These are phyloP conservation scores for Zygosaccharomyces sapae DNA, from an alignment of 1,139 yeast genomes.

Conservation along the genomic window DNA sequence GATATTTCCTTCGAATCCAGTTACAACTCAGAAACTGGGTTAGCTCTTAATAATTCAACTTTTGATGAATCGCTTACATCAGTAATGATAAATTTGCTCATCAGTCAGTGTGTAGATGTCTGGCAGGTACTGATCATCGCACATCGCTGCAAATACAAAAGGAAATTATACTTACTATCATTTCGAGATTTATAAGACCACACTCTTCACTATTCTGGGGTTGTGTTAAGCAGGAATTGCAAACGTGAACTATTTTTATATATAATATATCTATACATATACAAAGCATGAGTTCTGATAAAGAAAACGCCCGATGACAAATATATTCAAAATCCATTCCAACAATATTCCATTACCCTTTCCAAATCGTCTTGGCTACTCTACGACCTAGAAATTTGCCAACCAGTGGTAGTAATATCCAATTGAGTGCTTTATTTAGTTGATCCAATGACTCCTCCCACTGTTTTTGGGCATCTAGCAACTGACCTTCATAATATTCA, in stretches of 20 bases:
- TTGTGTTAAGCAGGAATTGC: conserved; percentile 9
- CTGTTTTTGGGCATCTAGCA: conserved; percentile 49
- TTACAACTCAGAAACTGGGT: not conserved
- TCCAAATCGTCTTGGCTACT: conserved; percentile 42
- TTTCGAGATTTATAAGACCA: conserved; percentile 10
- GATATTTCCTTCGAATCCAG: not conserved
- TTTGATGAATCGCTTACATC: conserved; percentile 9
- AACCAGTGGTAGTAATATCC: conserved; percentile 53
- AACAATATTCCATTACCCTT: conserved; percentile 23
- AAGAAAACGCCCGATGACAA: not conserved
- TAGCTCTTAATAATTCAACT: not conserved
- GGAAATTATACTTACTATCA: conserved; percentile 1
- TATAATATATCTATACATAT: not conserved
- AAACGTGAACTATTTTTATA: not conserved
- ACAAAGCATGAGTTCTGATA: not conserved
- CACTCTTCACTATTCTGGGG: conserved; percentile 10
- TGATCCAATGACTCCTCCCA: conserved; percentile 64
- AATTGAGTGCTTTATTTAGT: conserved; percentile 47
- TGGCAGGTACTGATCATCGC: not conserved
- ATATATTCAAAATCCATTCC: conserved; percentile 10
- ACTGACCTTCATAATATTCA: conserved; percentile 18
- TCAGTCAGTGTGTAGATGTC: conserved; percentile 8
- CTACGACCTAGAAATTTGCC: conserved; percentile 60
- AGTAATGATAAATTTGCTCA: conserved; percentile 6
- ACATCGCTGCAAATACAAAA: not conserved